Conservation (phyloP, 257 asterid genomes). For the Voacanga thouarsii region DNA sequence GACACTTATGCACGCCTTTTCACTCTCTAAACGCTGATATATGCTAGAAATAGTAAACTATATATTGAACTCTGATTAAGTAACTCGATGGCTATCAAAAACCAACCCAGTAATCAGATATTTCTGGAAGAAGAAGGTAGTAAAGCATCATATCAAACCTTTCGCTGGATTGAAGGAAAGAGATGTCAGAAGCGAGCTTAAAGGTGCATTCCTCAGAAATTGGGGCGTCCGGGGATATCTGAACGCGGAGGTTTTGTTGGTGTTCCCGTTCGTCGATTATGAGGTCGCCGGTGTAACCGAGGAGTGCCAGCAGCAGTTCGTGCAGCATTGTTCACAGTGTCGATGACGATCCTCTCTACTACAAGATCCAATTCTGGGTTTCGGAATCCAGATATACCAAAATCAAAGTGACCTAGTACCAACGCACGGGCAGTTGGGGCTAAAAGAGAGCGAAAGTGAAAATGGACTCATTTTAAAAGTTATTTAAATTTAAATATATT, state of each 20-base stretch:
- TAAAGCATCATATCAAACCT: slow-evolving; percentile 35
- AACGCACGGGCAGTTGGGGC: neutral
- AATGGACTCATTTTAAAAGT: neutral
- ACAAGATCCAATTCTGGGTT: neutral
- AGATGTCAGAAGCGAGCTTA: slow-evolving; percentile 83
- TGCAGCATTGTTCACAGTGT: slow-evolving; percentile 51
- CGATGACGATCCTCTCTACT: neutral
- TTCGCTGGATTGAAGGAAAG: slow-evolving; percentile 83
- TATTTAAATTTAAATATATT: too few species aligned
- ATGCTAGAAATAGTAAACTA: neutral
- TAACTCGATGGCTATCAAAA: neutral
- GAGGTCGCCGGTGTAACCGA: slow-evolving; percentile 98
- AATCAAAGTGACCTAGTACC: neutral
- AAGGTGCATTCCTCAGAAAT: slow-evolving; percentile 66
- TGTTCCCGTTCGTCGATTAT: slow-evolving; percentile 76
- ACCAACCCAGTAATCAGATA: neutral
- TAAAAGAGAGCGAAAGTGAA: too few species aligned
- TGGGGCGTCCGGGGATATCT: slow-evolving; percentile 61
- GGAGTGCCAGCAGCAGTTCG: slow-evolving; percentile 76
- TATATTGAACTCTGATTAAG: too few species aligned
- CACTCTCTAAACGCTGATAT: neutral
- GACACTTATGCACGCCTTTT: neutral
- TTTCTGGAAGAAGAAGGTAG: neutral
- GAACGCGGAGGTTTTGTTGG: slow-evolving; percentile 40
- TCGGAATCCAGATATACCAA: neutral